Percentiles rank a stretch among this genome's conserved stretches.
Evolutionary conservation across 352 stramenopile species (phyloP).

Genomic region (Plasmopara muralis): DNA sequence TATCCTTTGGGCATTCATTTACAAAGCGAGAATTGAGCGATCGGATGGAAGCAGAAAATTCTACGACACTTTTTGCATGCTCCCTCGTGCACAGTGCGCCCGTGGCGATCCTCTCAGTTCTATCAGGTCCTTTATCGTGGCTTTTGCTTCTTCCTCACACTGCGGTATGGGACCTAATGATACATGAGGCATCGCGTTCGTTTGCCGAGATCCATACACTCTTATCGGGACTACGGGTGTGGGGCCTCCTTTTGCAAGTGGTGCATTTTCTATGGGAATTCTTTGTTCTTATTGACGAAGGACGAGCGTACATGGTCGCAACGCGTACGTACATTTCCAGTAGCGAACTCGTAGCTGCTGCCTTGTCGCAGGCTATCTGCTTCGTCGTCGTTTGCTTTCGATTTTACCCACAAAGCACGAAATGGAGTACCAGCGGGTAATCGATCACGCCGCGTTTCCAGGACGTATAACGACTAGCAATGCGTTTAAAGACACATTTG

Average conservation of each 20-base stretch:
- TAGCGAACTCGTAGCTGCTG: conserved; percentile 18
- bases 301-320: conserved; percentile 26
- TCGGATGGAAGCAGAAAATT: conserved; percentile 4
- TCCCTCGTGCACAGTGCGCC: conserved; percentile 40
- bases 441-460: conserved; percentile 8
- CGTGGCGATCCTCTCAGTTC: conserved; percentile 22
- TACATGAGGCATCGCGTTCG: conserved; percentile 21
- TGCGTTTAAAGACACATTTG: conserved; percentile 17
- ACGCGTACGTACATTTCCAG: conserved; percentile 32
- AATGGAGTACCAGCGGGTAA: conserved; percentile 26
- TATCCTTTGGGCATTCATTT: conserved; percentile 10
- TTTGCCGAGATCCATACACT: conserved; percentile 30
- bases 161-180: conserved; percentile 35
- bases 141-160: conserved; percentile 48
- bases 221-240: conserved; percentile 30
- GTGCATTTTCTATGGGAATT: conserved; percentile 27
- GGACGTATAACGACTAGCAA: conserved; percentile 19
- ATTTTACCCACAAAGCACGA: conserved; percentile 7
- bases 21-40: conserved; percentile 20
- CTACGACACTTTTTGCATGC: conserved; percentile 26
- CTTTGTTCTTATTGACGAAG: conserved; percentile 27
- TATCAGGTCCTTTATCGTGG: conserved; percentile 43
- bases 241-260: conserved; percentile 29
- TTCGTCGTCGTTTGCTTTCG: not conserved
- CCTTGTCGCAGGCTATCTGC: not conserved